A percentile compares a stretch with the other conserved stretches of the same genome.
Conservation (phyloP, 352 stramenopile genomes). For the Phytophthora vignae region DNA sequence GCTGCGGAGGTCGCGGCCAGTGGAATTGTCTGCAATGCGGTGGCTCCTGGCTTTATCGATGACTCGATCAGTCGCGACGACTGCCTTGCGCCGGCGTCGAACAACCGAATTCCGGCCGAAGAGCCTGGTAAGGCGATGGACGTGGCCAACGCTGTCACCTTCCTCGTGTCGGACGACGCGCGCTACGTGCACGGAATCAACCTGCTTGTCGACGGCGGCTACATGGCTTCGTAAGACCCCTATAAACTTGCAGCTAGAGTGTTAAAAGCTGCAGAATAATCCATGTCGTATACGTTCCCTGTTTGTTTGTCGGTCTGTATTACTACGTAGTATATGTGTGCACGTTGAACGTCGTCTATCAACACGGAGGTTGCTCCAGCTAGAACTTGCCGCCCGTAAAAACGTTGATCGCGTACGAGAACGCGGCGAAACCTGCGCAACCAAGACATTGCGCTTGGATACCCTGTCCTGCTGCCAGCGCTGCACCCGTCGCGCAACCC, state of each 20-base stretch:
- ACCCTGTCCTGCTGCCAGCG: slow-evolving; percentile 93
- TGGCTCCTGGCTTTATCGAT: slow-evolving; percentile 68
- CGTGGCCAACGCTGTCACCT: slow-evolving; percentile 74
- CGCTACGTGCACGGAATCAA: slow-evolving; percentile 73
- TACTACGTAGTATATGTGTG: slow-evolving; percentile 3
- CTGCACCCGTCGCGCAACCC: slow-evolving; percentile 96
- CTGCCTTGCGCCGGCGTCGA: slow-evolving; percentile 53
- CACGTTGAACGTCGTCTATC: slow-evolving; percentile 25
- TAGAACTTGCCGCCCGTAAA: slow-evolving; percentile 88
- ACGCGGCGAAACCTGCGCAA: slow-evolving; percentile 93
- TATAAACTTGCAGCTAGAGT: slow-evolving; percentile 4
- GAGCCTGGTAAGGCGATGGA: slow-evolving; percentile 65
- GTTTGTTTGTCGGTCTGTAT: slow-evolving; percentile 16
- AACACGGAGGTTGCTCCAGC: slow-evolving; percentile 7
- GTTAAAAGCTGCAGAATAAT: background rate
- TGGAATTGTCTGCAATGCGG: slow-evolving; percentile 71
- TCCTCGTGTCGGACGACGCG: slow-evolving; percentile 70
- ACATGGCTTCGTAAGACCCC: slow-evolving; percentile 56
- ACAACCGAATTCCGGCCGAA: slow-evolving; percentile 65
- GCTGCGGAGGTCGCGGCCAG: slow-evolving; percentile 64
- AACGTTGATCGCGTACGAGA: slow-evolving; percentile 91
- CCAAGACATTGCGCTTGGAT: slow-evolving; percentile 93
- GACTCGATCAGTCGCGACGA: slow-evolving; percentile 69
- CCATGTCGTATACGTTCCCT: background rate
- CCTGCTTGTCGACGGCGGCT: slow-evolving; percentile 66